phyloP scores from a whole-genome alignment of 2,329 filamentous ascomycete genomes.

The Fusarium sp. region DNA sequence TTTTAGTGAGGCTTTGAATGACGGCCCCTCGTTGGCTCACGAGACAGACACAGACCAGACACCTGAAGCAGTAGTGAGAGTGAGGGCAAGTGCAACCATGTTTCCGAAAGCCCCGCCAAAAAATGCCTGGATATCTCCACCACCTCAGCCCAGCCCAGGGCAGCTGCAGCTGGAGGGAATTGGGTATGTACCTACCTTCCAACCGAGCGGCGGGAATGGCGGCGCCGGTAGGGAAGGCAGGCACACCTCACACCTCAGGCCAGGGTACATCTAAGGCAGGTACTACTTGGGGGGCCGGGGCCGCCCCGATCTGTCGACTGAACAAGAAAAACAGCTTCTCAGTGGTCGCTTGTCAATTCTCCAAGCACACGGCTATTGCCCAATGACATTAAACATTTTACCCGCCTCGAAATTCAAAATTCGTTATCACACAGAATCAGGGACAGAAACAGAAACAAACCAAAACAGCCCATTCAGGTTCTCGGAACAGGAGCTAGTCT shows the following conservation, averaged over 20 bases:
- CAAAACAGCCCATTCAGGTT: slow-evolving; percentile 32
- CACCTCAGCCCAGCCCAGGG: slow-evolving; percentile 25
- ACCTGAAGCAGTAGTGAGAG: slow-evolving; percentile 17
- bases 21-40: slow-evolving; percentile 44
- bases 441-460: slow-evolving; percentile 1
- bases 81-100: slow-evolving; percentile 34
- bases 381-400: slow-evolving; percentile 16
- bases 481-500: slow-evolving; percentile 24
- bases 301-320: slow-evolving; percentile 42
- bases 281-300: slow-evolving; percentile 31
- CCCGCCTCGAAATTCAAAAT: not conserved
- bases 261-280: slow-evolving; percentile 14
- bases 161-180: not conserved
- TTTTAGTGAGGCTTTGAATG: slow-evolving; percentile 36
- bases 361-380: slow-evolving; percentile 23
- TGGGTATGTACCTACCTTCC: slow-evolving; percentile 2
- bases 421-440: slow-evolving; percentile 16
- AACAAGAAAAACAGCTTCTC: slow-evolving; percentile 28
- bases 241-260: too few relatives aligned
- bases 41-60: slow-evolving; percentile 26
- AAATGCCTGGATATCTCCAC: slow-evolving; percentile 30
- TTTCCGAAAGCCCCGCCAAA: slow-evolving; percentile 34
- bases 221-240: too few relatives aligned
- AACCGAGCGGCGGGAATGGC: too few relatives aligned
- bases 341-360: slow-evolving; percentile 27